Base-by-base conservation (phyloP, 225 moss, liverwort and hornwort genomes). In the Sphagnum contortum region DNA sequence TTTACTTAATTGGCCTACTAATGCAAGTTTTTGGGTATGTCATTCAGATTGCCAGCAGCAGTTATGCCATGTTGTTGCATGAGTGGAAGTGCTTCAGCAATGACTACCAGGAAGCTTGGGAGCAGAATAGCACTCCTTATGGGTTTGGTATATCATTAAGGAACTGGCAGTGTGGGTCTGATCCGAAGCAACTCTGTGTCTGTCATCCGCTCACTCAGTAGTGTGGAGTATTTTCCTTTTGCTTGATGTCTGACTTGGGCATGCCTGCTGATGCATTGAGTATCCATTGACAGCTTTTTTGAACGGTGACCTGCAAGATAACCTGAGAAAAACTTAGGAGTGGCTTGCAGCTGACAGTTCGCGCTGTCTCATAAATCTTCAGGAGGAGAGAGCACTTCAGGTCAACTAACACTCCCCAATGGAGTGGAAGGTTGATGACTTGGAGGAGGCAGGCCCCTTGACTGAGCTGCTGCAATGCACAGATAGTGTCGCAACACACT, bases 101-200 rank as follows among this genome's bases (percentile, higher is more conserved):
- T 68, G 83, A 77, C 9, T 98, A 98, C 66, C 44, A 86, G 8
- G 80, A 75, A 64, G 75, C 83, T 47, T 98, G 90, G 93, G 82
- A 66, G 66, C 79, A 73, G 48, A 77, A 83, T 53, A 90, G 80
- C 73, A 74, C 67, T 62, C 87, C 93, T 49, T 89, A 81, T 67
- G 82, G n/a, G 84, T 59, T 72, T 98, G 60, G 80, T 83, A 61
- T 70, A 75, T 45, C 89, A 98, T 72, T 71, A 66, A 45, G 67
- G 77, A 48, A 86, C 78, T 53, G 83, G 79, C 13, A 81, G 84
- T 47, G 77, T 98, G 64, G 90, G 93, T 59, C 76, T 98, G 79
- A 78, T 98, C 67, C 80, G 98, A 67, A 89, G 79, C 67, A 93
- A 79, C 65, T 93, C 98, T n/a, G 74, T 91, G 9, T 87, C 89